A percentile compares a stretch with the other conserved stretches of the same genome.
phyloP scores from a whole-genome alignment of 352 stramenopile genomes.

The Phytophthora parvispora region DNA sequence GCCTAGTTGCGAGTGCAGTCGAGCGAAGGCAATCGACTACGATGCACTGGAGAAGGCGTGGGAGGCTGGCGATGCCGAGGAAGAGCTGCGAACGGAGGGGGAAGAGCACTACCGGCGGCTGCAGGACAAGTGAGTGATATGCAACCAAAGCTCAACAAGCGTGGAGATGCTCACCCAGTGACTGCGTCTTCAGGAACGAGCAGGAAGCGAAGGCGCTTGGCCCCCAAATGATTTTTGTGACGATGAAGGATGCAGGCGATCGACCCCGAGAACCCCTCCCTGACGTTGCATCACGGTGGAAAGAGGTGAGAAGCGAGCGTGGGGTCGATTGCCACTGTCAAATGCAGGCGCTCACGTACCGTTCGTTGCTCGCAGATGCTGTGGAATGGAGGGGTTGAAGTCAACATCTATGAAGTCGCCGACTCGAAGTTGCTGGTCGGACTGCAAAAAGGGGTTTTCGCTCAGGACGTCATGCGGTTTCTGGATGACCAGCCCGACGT shows the following conservation, averaged over 20 bases:
- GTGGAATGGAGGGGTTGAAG: slow-evolving; percentile 76
- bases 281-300: slow-evolving; percentile 73
- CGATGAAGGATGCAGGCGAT: slow-evolving; percentile 31
- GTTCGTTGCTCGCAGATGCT: slow-evolving; percentile 54
- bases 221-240: slow-evolving; percentile 88
- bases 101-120: slow-evolving; percentile 68
- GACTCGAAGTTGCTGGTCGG: slow-evolving; percentile 65
- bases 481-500: slow-evolving; percentile 63
- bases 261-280: slow-evolving; percentile 30
- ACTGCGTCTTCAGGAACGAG: slow-evolving; percentile 32
- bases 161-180: background rate
- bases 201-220: slow-evolving; percentile 60
- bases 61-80: slow-evolving; percentile 55
- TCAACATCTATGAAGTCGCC: slow-evolving; percentile 78
- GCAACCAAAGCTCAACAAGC: background rate
- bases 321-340: background rate
- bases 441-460: slow-evolving; percentile 69
- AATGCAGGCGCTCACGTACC: background rate
- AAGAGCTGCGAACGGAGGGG: slow-evolving; percentile 56
- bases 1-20: background rate
- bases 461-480: slow-evolving; percentile 59
- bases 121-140: slow-evolving; percentile 40
- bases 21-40: slow-evolving; percentile 59
- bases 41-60: slow-evolving; percentile 74
- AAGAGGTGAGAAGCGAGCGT: slow-evolving; percentile 60